Conservation (phyloP, 2,329 filamentous ascomycete genomes). For the Sarocladium oryzae region DNA sequence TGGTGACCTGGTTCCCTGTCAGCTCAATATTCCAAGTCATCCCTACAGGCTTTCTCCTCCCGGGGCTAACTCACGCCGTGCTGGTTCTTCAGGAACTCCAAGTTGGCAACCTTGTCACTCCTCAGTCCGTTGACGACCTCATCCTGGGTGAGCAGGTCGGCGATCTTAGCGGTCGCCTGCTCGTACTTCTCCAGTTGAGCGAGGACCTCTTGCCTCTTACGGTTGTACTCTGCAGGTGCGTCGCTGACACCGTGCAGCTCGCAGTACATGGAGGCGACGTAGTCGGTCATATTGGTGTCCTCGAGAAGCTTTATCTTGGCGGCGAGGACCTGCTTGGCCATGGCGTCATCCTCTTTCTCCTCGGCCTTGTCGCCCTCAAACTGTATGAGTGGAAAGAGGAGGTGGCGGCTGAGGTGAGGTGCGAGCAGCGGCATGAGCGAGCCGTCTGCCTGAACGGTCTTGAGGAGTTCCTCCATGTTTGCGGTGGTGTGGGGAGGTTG, state of each 20-base stretch:
- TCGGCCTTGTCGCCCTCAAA: conserved; percentile 79
- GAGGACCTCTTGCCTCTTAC: conserved; percentile 85
- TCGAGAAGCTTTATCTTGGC: conserved; percentile 92
- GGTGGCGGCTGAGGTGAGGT: conserved; percentile 86
- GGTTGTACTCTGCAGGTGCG: conserved; percentile 75
- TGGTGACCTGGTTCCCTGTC: conserved; percentile 56
- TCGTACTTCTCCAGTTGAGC: conserved; percentile 75
- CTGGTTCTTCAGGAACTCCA: conserved; percentile 95
- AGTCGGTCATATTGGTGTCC: conserved; percentile 98
- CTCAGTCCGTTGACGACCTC: conserved; percentile 86
- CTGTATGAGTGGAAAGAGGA: conserved; percentile 94
- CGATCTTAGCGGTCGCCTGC: conserved; percentile 83
- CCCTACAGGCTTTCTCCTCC: conserved; percentile 6
- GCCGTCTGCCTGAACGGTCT: conserved; percentile 55
- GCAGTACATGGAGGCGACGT: conserved; percentile 85
- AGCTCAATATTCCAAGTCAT: conserved; percentile 1
- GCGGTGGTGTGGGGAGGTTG: conserved; percentile 13
- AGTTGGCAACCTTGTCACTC: conserved; percentile 96
- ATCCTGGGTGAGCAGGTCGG: conserved; percentile 77
- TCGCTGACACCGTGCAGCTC: conserved; percentile 77
- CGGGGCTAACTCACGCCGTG: conserved; percentile 60
- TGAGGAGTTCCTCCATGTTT: conserved; percentile 36
- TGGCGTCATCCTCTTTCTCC: conserved; percentile 55
- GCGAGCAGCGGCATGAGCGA: conserved; percentile 86
- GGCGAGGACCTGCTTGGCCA: conserved; percentile 65